Base-by-base conservation (phyloP, 2,329 filamentous ascomycete genomes). In the Paramyrothecium sp. region DNA sequence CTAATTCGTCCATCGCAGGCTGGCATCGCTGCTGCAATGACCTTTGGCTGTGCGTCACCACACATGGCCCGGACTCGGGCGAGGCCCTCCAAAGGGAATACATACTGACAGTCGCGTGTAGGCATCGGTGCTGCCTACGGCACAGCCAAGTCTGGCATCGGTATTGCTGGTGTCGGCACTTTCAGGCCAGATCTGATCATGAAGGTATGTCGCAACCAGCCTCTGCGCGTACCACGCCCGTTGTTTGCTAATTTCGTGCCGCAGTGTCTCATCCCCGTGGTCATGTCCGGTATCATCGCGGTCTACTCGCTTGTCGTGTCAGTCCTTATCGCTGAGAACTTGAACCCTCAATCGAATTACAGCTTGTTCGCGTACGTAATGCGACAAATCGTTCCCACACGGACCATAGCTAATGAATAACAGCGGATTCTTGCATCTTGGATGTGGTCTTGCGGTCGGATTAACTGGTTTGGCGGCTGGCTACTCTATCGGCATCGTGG, bases 281-380 rank as follows among this genome's bases (percentile, higher is more conserved):
- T 99, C 81, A 99, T 99, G 95, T 96, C 95, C 67, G 95, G 95
- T 86, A 99, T 99, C 73, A 92, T 99, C 70, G 95, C 95, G 58
- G 95, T 99, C 65, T 99, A 99, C 79, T 91, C 93, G 54, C 90
- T 99, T 66, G 95, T 99, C 69, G 93, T 99, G 66, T 90, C 94
- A 19, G 95, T 99, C 70, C 86, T 99, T 65, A 99, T 99, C 73
- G 91, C 92, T 56, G 89, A 92, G 75, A 92, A 97, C 73, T 87
- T 98, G 73, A 84, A 82, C 53, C 90, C 92, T 26, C 77, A 83
- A 63, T 73, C 75, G 57, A 82, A 82, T 71, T 97, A 96, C 79
- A 92, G 88, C 70, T 81, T 98, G 63, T 99, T 95, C 78, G 89
- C 85, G 88, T 91, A 81, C 61, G 86, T 79, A 51, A 49, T 50